Percentiles rank a stretch among this genome's conserved stretches.
Conservation (phyloP, 257 asterid genomes). For the Fraxinus anomala region DNA sequence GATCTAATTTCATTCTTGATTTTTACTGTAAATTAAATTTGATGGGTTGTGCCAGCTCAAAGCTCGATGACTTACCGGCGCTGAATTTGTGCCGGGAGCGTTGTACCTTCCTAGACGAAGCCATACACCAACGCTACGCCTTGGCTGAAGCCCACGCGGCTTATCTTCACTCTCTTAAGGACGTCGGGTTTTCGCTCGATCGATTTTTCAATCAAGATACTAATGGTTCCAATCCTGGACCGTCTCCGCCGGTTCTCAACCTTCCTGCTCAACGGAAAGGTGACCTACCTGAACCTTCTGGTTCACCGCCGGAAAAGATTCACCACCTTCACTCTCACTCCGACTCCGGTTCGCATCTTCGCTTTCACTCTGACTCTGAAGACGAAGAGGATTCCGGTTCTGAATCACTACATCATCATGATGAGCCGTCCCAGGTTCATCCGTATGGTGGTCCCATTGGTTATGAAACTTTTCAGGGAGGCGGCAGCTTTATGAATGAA, state of each 20-base stretch:
- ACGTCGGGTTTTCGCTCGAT: conserved; percentile 64
- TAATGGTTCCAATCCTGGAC: conserved; percentile 26
- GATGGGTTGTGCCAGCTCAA: conserved; percentile 89
- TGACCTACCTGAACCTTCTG: conserved; percentile 44
- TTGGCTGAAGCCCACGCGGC: conserved; percentile 82
- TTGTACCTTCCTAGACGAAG: conserved; percentile 75
- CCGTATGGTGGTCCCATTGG: conserved; percentile 47
- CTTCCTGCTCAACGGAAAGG: conserved; percentile 59
- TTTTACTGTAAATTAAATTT: neutral
- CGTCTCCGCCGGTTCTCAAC: conserved; percentile 65
- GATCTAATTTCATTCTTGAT: conserved; percentile 4
- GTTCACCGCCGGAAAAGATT: conserved; percentile 36
- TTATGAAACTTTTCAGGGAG: conserved; percentile 45
- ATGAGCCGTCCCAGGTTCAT: conserved; percentile 31
- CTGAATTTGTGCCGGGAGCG: conserved; percentile 83
- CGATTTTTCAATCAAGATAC: conserved; percentile 71
- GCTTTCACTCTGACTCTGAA: conserved; percentile 63
- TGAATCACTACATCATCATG: conserved; percentile 54
- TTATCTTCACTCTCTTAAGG: conserved; percentile 68
- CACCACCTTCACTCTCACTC: conserved; percentile 54
- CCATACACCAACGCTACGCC: conserved; percentile 75
- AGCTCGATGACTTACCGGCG: conserved; percentile 90
- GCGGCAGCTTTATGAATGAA: conserved; percentile 55
- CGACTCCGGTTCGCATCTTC: conserved; percentile 79
- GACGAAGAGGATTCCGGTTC: conserved; percentile 54